phyloP scores from a whole-genome alignment of 2,329 filamentous ascomycete species.

The Dothiorella sarmentorum region DNA sequence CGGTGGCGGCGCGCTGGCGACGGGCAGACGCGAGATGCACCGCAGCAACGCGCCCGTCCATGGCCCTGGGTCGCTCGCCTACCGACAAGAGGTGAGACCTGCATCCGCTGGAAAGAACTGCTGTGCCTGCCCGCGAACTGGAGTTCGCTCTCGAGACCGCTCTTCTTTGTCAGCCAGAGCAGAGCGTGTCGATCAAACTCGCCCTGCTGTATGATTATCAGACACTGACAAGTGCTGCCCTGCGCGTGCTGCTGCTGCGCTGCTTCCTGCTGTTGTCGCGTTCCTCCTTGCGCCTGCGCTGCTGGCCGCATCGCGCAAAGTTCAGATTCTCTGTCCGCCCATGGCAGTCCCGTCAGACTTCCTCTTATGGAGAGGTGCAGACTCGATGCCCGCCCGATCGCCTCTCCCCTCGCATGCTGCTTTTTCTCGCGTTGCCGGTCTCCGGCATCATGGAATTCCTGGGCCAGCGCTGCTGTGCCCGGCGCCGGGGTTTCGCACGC shows the following conservation, averaged over 20 bases:
- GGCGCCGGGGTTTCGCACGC: not conserved
- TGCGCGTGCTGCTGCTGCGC: not conserved
- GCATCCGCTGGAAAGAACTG: constrained; percentile 12
- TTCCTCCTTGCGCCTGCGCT: not conserved
- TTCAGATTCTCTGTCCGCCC: not conserved
- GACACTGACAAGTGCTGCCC: too few species aligned
- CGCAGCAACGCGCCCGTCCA: constrained; percentile 15
- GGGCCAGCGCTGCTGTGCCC: constrained; percentile 1
- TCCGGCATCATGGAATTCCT: constrained; percentile 8
- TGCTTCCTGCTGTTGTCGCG: not conserved
- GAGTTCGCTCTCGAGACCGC: not conserved
- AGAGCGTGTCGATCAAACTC: not conserved
- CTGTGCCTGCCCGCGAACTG: not conserved
- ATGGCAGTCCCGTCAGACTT: not conserved
- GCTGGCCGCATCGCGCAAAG: not conserved
- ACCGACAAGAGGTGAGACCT: constrained; percentile 19
- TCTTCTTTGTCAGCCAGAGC: constrained; percentile 14
- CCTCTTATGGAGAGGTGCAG: constrained; percentile 2
- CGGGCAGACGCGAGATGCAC: constrained; percentile 16
- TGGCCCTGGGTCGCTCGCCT: constrained; percentile 18
- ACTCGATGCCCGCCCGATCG: not conserved
- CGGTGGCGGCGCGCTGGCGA: constrained; percentile 14
- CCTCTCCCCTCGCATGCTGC: constrained; percentile 7
- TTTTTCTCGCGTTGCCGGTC: constrained; percentile 10
- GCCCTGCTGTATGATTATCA: not conserved